Evolutionary conservation across 2,329 filamentous ascomycete species (phyloP).

Genomic region (Penicillium sp.): DNA sequence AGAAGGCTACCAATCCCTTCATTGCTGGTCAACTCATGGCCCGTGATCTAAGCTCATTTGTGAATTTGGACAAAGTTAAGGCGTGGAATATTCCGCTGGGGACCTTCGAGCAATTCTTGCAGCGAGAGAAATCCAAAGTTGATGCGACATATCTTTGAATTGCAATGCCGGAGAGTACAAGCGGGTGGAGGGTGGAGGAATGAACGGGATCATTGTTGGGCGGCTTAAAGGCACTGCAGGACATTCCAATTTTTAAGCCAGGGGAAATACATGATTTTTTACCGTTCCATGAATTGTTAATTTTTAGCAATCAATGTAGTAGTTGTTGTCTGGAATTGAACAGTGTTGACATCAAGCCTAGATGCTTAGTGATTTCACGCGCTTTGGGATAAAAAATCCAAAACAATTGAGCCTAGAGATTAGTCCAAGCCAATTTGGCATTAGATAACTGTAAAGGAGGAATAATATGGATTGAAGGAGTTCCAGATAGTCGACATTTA

Average conservation of each 20-base stretch:
- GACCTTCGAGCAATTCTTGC: neutral
- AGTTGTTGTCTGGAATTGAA: neutral
- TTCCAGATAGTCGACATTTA: neutral
- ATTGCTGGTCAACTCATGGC: neutral
- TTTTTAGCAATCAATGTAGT: neutral
- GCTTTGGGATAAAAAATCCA: neutral
- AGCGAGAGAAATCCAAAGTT: no score
- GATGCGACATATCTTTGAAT: no score
- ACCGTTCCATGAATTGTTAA: neutral
- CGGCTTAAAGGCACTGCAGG: neutral
- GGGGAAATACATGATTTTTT: neutral
- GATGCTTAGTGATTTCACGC: neutral
- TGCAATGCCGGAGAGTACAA: no score
- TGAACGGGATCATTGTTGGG: neutral
- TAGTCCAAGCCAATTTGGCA: neutral
- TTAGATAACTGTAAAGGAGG: neutral
- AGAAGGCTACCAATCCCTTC: neutral
- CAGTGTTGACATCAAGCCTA: neutral
- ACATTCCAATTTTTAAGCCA: neutral
- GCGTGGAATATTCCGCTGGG: neutral
- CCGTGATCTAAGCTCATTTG: neutral
- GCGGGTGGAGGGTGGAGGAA: no score
- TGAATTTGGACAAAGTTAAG: neutral
- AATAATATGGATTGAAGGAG: neutral
- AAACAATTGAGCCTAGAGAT: neutral